Evolutionary conservation across 345 rosid species (phyloP), one percentile per base, ranked within the genome.

Genomic region (Erucastrum elatum): DNA sequence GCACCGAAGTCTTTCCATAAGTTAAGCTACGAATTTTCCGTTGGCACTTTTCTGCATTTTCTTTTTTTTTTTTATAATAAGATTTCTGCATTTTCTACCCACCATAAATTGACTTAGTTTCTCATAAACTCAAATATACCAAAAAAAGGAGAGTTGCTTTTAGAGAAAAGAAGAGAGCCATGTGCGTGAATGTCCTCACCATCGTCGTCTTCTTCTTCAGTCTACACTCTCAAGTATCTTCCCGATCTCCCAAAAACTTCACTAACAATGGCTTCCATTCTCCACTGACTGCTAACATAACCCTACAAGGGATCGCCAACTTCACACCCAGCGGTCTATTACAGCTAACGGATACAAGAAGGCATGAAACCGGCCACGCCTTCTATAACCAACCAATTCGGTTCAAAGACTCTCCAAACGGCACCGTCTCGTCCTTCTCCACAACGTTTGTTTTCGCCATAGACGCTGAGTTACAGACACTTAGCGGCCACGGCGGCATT

Each of bases 321-420:
- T 62, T 49, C 55, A 49, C 55, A 1, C 16, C 55, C 55, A 13
- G 0, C 6, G 55, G 55, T 49, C 17, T 13, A 59, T 84, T 94
- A 2, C 58, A 37, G 64, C 76, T 91, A 51, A 91, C 97, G 12
- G 0, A 8, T 9, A 2, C 3, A 1, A 44, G 6, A 0, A 0
- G 0, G 15, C 15, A 12, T 0, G 1, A 11, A 74, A 86, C 65
- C 33, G 44, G 44, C 9, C 44, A 39, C 7, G 97, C 94, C 66
- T 94, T 94, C 75, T 87, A 84, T 77, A 58, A 77, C 26, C 75
- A 82, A 9, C 89, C 86, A 7, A 7, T 94, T 60, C 83, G 72
- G 71, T 85, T 94, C 85, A 94, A 89, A 89, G 82, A 81, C 80
- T 12, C 84, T 1, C 5, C 79, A 31, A 75, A 68, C 34, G 82